Evolutionary conservation across 495 filamentous ascomycete species (phyloP), one percentile per base, ranked within the genome.

Genomic region (Chaetomium cochliodes): DNA sequence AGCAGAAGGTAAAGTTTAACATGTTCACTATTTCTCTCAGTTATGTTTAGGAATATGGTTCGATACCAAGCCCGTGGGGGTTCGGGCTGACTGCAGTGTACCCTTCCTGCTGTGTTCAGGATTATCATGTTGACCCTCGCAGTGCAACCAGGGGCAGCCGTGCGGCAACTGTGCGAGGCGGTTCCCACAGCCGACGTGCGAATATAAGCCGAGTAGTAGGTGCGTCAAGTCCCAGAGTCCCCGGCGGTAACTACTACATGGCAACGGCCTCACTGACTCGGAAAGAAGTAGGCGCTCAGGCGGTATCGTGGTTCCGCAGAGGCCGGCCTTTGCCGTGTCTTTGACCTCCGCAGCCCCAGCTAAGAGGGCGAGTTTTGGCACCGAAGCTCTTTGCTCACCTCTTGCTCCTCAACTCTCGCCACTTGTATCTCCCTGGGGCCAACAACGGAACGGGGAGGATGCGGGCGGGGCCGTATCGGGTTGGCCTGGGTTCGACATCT

Each of bases 101-200:
- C 37, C 37, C 0, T 6, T 22, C 33, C 20, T 26, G 8, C 22
- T 54, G 49, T 47, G 33, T 60, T 22, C 20, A 52, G 22, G 15
- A 61, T 12, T 20, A n/a, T 54, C 28, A 46, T 65, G 22, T n/a
- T 65, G 20, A 58, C 30, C 56, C 23, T 26, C 44, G 25, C 47
- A 78, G 76, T 78, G 76, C 59, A 75, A 76, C 59, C 76, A 78
- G 63, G 74, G 72, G 22, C 73, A 72, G 25, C 76, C 76, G 42
- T 78, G 76, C 67, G 74, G 68, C 65, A 78, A 78, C 61, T 78
- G 76, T 44, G 72, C 70, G 22, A 69, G 76, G 37, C 63, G 76
- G 26, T 78, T 77, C 50, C 76, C 76, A 0, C 76, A 71, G 54
- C 76, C 76, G 5, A 44, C 63, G 3, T 78, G 76, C 67, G 75